Conservation (phyloP, 2,329 filamentous ascomycete species). For the Paecilomyces niveus region DNA sequence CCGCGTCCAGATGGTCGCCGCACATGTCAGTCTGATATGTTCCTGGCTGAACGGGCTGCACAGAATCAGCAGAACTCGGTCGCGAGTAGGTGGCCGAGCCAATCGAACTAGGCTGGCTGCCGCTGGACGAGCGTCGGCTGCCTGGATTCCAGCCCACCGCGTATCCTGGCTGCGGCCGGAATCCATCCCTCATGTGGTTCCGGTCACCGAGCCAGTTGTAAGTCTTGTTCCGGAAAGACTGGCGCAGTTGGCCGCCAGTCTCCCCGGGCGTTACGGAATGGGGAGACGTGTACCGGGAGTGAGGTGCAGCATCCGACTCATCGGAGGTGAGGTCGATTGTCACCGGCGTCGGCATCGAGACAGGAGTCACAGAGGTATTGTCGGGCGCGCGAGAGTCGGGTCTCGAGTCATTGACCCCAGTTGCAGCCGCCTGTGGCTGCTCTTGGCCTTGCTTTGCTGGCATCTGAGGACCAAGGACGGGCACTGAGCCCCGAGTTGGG, state of each 20-base stretch:
- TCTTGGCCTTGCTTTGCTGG: background rate
- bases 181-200: background rate
- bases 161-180: background rate
- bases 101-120: background rate
- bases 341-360: constrained; percentile 2
- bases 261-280: background rate
- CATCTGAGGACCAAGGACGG: background rate
- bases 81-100: background rate
- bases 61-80: background rate
- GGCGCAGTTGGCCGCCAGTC: constrained; percentile 10
- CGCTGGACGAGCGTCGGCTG: background rate
- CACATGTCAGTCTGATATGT: background rate
- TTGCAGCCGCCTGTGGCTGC: background rate
- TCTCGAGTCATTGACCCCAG: background rate
- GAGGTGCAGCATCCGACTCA: background rate
- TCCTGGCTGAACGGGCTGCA: background rate
- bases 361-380: background rate
- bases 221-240: constrained; percentile 20
- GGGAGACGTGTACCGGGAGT: constrained; percentile 1
- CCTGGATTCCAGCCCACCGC: background rate
- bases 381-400: background rate
- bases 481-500: background rate
- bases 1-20: background rate
- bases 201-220: constrained; percentile 22
- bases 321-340: constrained; percentile 10